phyloP scores from a whole-genome alignment of 192 early-diverging fungal species.

The Cladochytrium replicatum region DNA sequence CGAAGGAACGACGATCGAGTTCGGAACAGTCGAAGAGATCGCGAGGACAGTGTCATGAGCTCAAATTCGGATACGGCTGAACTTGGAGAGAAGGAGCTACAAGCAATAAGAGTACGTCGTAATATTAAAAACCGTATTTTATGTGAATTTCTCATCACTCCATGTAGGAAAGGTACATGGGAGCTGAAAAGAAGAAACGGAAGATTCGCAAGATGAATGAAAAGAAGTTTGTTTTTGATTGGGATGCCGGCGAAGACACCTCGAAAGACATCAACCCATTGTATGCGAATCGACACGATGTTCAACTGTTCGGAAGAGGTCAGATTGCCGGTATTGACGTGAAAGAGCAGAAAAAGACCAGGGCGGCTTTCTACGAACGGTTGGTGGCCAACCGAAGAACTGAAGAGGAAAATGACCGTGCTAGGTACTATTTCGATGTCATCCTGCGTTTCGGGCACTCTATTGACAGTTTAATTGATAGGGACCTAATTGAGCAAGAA shows the following conservation, averaged over 20 bases:
- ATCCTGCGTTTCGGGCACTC: too few species aligned
- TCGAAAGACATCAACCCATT: constrained; percentile 86
- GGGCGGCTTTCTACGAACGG: constrained; percentile 59
- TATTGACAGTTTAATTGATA: too few species aligned
- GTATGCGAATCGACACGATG: constrained; percentile 61
- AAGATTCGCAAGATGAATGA: constrained; percentile 78
- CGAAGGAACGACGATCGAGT: too few species aligned
- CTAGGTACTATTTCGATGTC: too few species aligned
- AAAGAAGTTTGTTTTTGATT: constrained; percentile 96
- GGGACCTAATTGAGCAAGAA: constrained; percentile 53
- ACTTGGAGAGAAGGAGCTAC: constrained; percentile 45
- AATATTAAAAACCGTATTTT: too few species aligned
- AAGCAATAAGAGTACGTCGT: constrained; percentile 41
- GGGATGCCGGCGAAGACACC: constrained; percentile 92
- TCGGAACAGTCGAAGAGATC: constrained; percentile 1
- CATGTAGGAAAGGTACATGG: constrained; percentile 67
- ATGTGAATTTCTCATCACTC: too few species aligned
- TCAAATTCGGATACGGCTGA: constrained; percentile 14
- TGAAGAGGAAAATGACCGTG: constrained; percentile 47
- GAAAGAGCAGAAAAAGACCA: constrained; percentile 58
- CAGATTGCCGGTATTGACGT: constrained; percentile 77
- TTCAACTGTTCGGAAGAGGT: constrained; percentile 68
- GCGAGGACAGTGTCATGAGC: neutral
- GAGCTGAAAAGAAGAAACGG: constrained; percentile 61
- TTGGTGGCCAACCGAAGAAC: constrained; percentile 40